These are phyloP conservation scores for Cutaneotrichosporon sp. DNA, from an alignment of 1,284 basidiomycete genomes.

Conservation along the genomic window DNA sequence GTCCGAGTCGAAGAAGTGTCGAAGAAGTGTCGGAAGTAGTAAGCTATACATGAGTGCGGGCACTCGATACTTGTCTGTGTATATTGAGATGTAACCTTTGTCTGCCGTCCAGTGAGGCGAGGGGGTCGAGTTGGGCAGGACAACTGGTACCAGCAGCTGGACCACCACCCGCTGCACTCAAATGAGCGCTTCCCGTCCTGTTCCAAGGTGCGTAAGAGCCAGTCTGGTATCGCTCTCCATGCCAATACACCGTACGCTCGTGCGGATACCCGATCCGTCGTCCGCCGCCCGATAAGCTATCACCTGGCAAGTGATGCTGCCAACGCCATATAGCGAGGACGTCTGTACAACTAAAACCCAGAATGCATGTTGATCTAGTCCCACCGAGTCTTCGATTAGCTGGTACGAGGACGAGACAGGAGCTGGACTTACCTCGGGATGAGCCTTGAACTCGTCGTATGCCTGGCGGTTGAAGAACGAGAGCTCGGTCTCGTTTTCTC, in stretches of 20 bases:
- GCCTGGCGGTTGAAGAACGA: constrained; percentile 78
- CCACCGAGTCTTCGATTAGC: constrained; percentile 5
- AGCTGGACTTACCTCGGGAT: constrained; percentile 67
- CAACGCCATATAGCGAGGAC: background rate
- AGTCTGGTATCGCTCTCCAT: too few species aligned
- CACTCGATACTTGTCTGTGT: background rate
- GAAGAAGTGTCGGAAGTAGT: too few species aligned
- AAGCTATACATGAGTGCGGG: background rate
- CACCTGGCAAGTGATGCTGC: background rate
- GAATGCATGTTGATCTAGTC: constrained; percentile 8
- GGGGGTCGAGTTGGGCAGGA: too few species aligned
- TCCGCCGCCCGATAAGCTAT: too few species aligned
- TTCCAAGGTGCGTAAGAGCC: too few species aligned
- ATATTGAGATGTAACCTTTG: background rate
- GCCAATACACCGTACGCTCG: too few species aligned
- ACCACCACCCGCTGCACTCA: too few species aligned
- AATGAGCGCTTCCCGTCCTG: too few species aligned
- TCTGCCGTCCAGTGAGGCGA: background rate
- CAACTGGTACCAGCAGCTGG: too few species aligned
- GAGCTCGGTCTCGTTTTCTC: constrained; percentile 92
- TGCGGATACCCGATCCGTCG: too few species aligned
- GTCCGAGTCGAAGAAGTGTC: background rate
- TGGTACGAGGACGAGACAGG: too few species aligned
- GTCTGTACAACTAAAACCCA: background rate
- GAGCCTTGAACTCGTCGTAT: constrained; percentile 74